These are phyloP conservation scores for Phoma sp. DNA, from an alignment of 2,329 filamentous ascomycete genomes.

Conservation along the genomic window DNA sequence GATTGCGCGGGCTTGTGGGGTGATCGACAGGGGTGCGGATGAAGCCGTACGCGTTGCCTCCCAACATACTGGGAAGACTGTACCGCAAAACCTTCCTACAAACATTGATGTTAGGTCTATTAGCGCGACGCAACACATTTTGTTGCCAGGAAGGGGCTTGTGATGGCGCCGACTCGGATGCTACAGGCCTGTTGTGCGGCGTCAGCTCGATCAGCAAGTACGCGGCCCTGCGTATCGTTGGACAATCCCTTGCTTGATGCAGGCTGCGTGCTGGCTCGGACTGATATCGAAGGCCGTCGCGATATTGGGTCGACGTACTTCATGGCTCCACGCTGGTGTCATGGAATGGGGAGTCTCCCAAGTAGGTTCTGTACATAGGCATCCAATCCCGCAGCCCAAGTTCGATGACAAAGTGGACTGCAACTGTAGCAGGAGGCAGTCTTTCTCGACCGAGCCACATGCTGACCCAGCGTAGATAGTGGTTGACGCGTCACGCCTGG, in stretches of 20 bases:
- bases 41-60: not conserved
- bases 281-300: too few species aligned
- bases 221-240: not conserved
- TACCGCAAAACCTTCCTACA: not conserved
- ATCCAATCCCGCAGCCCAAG: too few species aligned
- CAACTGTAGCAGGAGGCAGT: too few species aligned
- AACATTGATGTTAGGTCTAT: not conserved
- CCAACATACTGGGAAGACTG: not conserved
- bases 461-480: too few species aligned
- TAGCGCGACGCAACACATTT: not conserved
- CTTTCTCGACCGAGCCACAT: too few species aligned
- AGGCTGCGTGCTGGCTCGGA: not conserved
- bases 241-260: not conserved
- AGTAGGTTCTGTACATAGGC: too few species aligned
- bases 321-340: too few species aligned
- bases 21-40: constrained; percentile 18
- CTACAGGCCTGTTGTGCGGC: not conserved
- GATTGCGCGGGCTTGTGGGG: not conserved
- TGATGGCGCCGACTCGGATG: not conserved
- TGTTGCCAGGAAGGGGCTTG: not conserved
- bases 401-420: too few species aligned
- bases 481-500: not conserved
- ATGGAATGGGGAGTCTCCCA: too few species aligned
- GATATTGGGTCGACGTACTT: too few species aligned
- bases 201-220: not conserved